These are phyloP conservation scores for Phyllosticta paracitricarpa DNA, from an alignment of 2,329 filamentous ascomycete genomes.

Conservation along the genomic window DNA sequence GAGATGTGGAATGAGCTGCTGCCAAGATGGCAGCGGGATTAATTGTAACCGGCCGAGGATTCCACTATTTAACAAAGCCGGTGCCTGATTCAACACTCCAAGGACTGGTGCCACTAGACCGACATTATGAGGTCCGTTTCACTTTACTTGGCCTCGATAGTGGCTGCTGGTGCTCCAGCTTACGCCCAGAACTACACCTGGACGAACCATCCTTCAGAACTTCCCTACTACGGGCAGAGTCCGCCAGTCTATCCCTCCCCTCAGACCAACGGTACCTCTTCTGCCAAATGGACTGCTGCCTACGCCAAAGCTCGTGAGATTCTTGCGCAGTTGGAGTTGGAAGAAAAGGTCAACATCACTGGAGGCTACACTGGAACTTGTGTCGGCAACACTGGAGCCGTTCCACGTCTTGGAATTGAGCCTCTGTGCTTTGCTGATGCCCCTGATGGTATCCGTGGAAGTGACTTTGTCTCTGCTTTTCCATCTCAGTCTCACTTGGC, in stretches of 20 bases:
- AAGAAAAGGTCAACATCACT: conserved; percentile 34
- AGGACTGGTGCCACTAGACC: neutral
- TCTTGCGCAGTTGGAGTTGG: conserved; percentile 30
- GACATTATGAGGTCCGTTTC: conserved; percentile 3
- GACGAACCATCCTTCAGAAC: conserved; percentile 15
- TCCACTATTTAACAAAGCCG: neutral
- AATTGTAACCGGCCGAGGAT: neutral
- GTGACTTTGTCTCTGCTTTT: conserved; percentile 24
- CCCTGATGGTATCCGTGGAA: conserved; percentile 23
- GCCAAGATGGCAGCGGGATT: neutral
- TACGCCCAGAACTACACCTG: conserved; percentile 8
- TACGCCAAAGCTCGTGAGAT: conserved; percentile 29
- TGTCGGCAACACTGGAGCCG: conserved; percentile 26
- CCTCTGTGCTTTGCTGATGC: conserved; percentile 31
- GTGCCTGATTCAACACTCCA: neutral
- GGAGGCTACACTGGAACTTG: conserved; percentile 24
- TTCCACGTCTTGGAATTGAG: conserved; percentile 27
- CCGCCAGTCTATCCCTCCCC: conserved; percentile 23
- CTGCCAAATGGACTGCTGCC: conserved; percentile 18
- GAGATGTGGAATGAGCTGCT: neutral
- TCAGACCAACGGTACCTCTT: conserved; percentile 15
- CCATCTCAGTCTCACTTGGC: conserved; percentile 24
- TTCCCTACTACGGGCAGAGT: conserved; percentile 20
- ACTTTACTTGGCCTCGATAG: neutral
- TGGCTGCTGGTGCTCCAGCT: conserved; percentile 8